These are phyloP conservation scores for Houttuynia cordata DNA, from an alignment of 164 flowering plant genomes.

Conservation along the genomic window DNA sequence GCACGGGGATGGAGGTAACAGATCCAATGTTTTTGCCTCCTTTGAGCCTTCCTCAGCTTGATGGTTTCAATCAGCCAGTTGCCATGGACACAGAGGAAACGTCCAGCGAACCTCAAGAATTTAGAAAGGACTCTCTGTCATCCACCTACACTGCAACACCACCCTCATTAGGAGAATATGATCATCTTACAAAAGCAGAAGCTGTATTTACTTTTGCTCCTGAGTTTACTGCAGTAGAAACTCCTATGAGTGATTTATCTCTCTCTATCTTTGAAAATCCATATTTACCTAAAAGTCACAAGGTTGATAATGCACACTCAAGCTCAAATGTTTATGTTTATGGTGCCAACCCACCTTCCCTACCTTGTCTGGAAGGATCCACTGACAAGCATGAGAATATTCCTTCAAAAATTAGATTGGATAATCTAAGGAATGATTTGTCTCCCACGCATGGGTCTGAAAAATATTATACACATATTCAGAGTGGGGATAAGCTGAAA, in stretches of 20 bases:
- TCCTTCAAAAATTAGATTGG: conserved; percentile 22
- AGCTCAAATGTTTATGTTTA: conserved; percentile 48
- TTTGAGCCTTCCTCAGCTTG: conserved; percentile 45
- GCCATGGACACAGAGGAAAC: conserved; percentile 39
- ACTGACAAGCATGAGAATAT: conserved; percentile 34
- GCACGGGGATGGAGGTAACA: conserved; percentile 55
- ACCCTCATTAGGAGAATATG: conserved; percentile 47
- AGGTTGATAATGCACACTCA: conserved; percentile 54
- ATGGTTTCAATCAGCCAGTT: conserved; percentile 46
- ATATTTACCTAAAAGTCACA: conserved; percentile 54
- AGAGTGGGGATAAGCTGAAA: conserved; percentile 29
- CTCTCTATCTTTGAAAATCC: conserved; percentile 62
- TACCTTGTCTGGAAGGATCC: conserved; percentile 42
- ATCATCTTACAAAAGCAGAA: conserved; percentile 75
- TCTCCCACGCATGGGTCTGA: conserved; percentile 20
- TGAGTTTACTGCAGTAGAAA: conserved; percentile 88
- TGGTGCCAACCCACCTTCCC: conserved; percentile 70
- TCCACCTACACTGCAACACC: conserved; percentile 25
- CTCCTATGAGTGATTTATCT: conserved; percentile 45
- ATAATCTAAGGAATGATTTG: conserved; percentile 23
- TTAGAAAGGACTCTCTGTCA: conserved; percentile 20
- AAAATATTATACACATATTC: conserved; percentile 55
- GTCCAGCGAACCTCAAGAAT: conserved; percentile 39
- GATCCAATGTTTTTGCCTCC: conserved; percentile 69
- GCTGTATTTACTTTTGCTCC: conserved; percentile 88